Evolutionary conservation across 2,329 filamentous ascomycete genomes (phyloP), one percentile per base, ranked within the genome.

Genomic region (Alternaria viburni): DNA sequence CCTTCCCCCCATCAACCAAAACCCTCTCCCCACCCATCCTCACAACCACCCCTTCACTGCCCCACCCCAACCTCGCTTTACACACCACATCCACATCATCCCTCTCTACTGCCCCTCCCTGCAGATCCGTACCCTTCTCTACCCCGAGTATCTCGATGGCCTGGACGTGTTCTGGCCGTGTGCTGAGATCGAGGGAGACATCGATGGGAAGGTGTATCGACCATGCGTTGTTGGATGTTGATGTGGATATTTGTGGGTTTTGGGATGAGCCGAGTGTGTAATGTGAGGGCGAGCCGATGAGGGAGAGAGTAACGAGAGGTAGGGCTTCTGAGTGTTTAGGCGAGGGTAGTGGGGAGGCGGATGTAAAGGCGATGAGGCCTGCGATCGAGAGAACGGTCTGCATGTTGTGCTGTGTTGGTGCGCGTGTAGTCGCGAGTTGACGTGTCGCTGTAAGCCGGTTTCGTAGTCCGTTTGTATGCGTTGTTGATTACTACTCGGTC

Each of bases 171-270:
- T 71, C 26, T 0, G 72, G 69, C 3, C 66, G 59, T 26, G 64
- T 47, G n/a, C 66, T 66, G 15, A 73, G 60, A 21, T 68, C 69
- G 8, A 73, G 57, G 6, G 62, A 59, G 41, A 69, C 61, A 5
- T 71, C 72, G 4, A 74, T 64, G 15, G 65, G 36, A n/a, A 72
- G 10, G 6, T 61, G 63, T 23, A 74, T 60, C 25, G 62, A 56
- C 19, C 59, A 54, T n/a, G 58, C 66, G 25, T 54, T 55, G 15
- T 19, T 19, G 6, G 49, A 52, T 11, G 19, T 19, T 2, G 49
- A 52, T 11, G 19, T 41, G 49, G 28, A 21, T 8, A 4, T 21
- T 25, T 36, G 30, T 7, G 49, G 49, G 10, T 7, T 36, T 17
- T 52, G 49, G 7, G 49, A 36, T n/a, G 49, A 17, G 0, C 30